Evolutionary conservation across 768 basidiomycete genomes (phyloP), one percentile per base, ranked within the genome.

Genomic region (Pleurotus tuoliensis): DNA sequence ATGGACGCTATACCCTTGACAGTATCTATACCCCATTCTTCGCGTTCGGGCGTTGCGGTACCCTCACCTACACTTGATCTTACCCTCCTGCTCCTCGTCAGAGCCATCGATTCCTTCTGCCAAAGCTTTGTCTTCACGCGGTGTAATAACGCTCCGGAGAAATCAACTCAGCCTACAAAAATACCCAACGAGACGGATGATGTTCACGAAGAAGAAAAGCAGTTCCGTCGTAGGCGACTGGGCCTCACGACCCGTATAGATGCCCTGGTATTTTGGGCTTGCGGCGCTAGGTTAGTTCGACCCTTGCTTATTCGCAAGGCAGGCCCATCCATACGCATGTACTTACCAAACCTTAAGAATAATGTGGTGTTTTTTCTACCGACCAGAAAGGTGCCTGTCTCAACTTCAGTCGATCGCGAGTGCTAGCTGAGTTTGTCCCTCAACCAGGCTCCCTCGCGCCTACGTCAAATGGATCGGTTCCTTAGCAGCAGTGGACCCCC

Each of bases 291-390:
- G 90, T 90, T 58, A 27, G 75, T 68, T 22, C 20, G 24, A 38
- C 30, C 27, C 47, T 50, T 8, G 27, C 40, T 48, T 12, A 9
- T 47, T 56, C 49, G n/a, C 43, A 37, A 40, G 53, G 11, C 43
- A 55, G 24, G 55, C 53, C 51, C 30, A 39, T 57, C 22, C 22
- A 43, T 55, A 24, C 18, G 43, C 65, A 56, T 47, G 18, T 24
- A 38, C 56, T 60, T 43, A 27, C 45, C 44, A 47, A 45, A 49
- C 16, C 43, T 15, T 13, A 45, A 92, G 90, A 64, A 90, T 92
- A 54, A 91, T 92, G 88, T 92, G 90, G 90, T 91, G 90, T 62
- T 92, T 88, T 69, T 86, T 90, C 66, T 92, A 92, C 62, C 76
- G 86, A 63, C 88, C 90, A 3, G 73, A 81, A 59, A 82, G 86